A percentile compares a stretch with the other conserved stretches of the same genome.
phyloP scores from a whole-genome alignment of 2,329 filamentous ascomycete genomes.

The Parastagonospora avenae region DNA sequence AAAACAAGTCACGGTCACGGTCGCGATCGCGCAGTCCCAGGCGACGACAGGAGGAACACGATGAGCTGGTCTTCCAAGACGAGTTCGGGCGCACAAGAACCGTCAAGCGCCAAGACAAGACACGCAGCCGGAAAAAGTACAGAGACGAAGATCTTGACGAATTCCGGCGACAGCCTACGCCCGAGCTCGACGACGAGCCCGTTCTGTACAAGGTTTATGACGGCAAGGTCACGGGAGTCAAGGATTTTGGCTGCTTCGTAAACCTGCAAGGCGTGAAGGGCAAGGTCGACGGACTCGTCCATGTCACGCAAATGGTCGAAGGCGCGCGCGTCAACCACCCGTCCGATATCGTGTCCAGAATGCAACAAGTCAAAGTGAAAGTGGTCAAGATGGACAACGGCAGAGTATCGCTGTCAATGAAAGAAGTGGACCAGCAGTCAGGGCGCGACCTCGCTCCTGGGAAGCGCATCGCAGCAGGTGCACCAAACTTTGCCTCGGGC shows the following conservation, averaged over 20 bases:
- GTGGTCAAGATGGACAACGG: slow-evolving; percentile 83
- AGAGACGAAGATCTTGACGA: slow-evolving; percentile 58
- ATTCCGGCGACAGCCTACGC: slow-evolving; percentile 68
- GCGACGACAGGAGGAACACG: slow-evolving; percentile 51
- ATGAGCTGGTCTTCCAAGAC: slow-evolving; percentile 62
- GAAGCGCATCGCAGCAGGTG: slow-evolving; percentile 70
- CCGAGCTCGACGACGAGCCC: slow-evolving; percentile 80
- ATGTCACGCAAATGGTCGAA: slow-evolving; percentile 86
- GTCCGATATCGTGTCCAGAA: slow-evolving; percentile 79
- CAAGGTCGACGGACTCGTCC: slow-evolving; percentile 90
- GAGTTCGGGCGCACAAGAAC: slow-evolving; percentile 60
- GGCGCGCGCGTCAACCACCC: slow-evolving; percentile 90
- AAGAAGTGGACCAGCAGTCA: slow-evolving; percentile 90
- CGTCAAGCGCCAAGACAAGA: slow-evolving; percentile 49
- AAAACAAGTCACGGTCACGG: slow-evolving; percentile 57
- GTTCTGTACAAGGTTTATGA: slow-evolving; percentile 86
- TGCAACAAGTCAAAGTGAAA: slow-evolving; percentile 90
- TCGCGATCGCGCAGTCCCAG: slow-evolving; percentile 59
- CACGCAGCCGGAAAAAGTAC: slow-evolving; percentile 44
- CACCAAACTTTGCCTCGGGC: slow-evolving; percentile 53
- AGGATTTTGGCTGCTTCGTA: slow-evolving; percentile 95
- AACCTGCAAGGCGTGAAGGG: slow-evolving; percentile 86
- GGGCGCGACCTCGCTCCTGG: slow-evolving; percentile 83
- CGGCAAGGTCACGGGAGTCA: slow-evolving; percentile 87
- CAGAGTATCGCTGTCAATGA: slow-evolving; percentile 91